These are phyloP conservation scores for Kappamyces sp. DNA, from an alignment of 192 early-diverging fungal genomes.

Conservation along the genomic window DNA sequence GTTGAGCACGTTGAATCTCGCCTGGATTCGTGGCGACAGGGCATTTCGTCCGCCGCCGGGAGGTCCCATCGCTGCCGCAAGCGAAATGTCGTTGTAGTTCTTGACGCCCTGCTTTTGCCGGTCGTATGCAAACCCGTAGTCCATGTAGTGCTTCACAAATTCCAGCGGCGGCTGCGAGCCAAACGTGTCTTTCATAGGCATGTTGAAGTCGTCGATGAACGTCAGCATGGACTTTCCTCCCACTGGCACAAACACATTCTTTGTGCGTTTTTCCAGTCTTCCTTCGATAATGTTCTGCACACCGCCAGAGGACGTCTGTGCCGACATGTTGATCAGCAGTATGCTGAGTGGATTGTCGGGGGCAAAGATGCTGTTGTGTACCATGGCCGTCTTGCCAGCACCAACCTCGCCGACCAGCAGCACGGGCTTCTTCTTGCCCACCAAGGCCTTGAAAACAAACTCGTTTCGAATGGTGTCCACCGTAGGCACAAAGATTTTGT, in stretches of 20 bases:
- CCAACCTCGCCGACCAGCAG: slow-evolving; percentile 54
- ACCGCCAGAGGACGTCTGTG: slow-evolving; percentile 47
- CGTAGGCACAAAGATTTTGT: slow-evolving; percentile 62
- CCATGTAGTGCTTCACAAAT: slow-evolving; percentile 52
- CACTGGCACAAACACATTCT: slow-evolving; percentile 55
- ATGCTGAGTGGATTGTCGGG: slow-evolving; percentile 33
- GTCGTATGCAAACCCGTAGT: slow-evolving; percentile 54
- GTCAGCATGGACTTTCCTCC: slow-evolving; percentile 48
- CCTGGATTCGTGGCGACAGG: slow-evolving; percentile 48
- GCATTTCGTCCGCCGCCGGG: slow-evolving; percentile 54
- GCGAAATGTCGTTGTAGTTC: slow-evolving; percentile 47
- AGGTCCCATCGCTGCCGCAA: slow-evolving; percentile 51
- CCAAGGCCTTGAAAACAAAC: slow-evolving; percentile 40
- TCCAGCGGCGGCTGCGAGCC: slow-evolving; percentile 58
- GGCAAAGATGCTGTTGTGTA: slow-evolving; percentile 43
- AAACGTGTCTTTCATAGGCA: slow-evolving; percentile 58
- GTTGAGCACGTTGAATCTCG: slow-evolving; percentile 52
- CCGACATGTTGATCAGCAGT: slow-evolving; percentile 51
- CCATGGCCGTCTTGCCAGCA: slow-evolving; percentile 51
- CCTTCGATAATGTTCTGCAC: slow-evolving; percentile 51
- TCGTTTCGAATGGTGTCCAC: slow-evolving; percentile 55
- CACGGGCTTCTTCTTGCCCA: slow-evolving; percentile 42
- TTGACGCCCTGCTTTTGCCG: slow-evolving; percentile 50
- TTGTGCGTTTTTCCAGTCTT: slow-evolving; percentile 53
- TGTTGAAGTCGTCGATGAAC: slow-evolving; percentile 60